A percentile compares a stretch with the other conserved stretches of the same genome.
phyloP scores from a whole-genome alignment of 345 rosid species.

The Xanthoceras sorbifolium region DNA sequence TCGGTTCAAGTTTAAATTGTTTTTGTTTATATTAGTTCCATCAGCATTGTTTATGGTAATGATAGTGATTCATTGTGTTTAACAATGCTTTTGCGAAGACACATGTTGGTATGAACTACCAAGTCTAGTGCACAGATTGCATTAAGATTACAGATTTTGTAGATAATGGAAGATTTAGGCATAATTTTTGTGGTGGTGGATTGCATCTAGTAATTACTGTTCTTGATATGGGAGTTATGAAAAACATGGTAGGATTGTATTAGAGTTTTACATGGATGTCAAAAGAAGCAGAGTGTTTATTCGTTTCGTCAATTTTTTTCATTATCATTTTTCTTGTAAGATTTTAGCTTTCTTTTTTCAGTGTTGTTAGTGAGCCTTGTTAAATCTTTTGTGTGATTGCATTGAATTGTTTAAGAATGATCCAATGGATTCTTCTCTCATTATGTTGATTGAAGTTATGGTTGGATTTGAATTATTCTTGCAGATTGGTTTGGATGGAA shows the following conservation, averaged over 20 bases:
- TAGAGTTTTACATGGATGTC: neutral
- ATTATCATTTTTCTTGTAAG: neutral
- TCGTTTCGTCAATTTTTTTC: neutral
- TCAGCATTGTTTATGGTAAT: neutral
- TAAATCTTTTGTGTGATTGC: neutral
- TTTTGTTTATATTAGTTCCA: neutral
- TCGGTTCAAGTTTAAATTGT: neutral
- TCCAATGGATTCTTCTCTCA: neutral
- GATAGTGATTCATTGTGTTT: neutral
- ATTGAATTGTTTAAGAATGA: neutral
- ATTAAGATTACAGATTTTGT: neutral
- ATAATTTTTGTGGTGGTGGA: neutral
- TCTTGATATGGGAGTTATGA: neutral
- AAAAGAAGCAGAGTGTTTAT: neutral
- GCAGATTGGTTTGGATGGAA: constrained; percentile 98
- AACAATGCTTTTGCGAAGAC: neutral
- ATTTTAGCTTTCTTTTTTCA: neutral
- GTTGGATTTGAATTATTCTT: constrained; percentile 4
- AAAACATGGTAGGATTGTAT: neutral
- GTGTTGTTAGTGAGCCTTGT: neutral
- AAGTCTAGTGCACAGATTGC: neutral
- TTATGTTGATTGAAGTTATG: neutral
- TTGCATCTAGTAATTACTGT: neutral
- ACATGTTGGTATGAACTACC: neutral
- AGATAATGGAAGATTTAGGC: neutral